Conservation (phyloP, 2,329 filamentous ascomycete genomes). For the Berkeleyomyces rouxiae region DNA sequence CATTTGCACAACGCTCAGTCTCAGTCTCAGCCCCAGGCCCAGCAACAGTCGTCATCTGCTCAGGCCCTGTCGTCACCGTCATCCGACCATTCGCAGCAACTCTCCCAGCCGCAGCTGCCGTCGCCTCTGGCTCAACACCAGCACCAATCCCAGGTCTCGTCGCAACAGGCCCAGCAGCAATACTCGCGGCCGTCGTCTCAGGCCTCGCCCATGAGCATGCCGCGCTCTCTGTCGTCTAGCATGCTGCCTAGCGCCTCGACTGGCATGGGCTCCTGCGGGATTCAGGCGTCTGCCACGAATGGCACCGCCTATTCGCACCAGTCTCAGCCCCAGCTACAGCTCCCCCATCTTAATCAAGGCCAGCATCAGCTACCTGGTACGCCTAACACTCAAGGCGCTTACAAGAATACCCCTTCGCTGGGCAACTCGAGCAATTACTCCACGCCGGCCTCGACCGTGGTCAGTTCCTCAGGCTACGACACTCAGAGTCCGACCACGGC, state of each 20-base stretch:
- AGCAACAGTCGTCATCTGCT: conserved; percentile 2
- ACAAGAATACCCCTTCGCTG: conserved; percentile 9
- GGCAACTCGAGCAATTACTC: conserved; percentile 9
- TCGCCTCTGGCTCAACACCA: background rate
- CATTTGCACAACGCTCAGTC: conserved; percentile 8
- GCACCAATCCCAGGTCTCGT: background rate
- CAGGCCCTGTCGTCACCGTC: conserved; percentile 1
- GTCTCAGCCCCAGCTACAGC: background rate
- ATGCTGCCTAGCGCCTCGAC: background rate
- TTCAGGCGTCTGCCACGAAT: background rate
- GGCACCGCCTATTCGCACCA: background rate
- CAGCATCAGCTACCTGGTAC: conserved; percentile 8
- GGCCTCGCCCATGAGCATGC: conserved; percentile 1
- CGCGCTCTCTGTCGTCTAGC: background rate
- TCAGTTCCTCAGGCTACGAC: conserved; percentile 11
- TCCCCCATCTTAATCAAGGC: background rate
- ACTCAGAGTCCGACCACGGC: conserved; percentile 11
- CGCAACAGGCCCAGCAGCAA: background rate
- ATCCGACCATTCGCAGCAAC: conserved; percentile 3
- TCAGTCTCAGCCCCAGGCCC: conserved; percentile 4
- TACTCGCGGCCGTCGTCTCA: conserved; percentile 8
- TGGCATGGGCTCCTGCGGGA: conserved; percentile 1
- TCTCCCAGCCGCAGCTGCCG: conserved; percentile 2
- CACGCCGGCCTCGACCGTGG: conserved; percentile 9
- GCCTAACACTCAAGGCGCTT: conserved; percentile 1